These are phyloP conservation scores for Solanum chiquidenum DNA, from an alignment of 257 asterid genomes.

Conservation along the genomic window DNA sequence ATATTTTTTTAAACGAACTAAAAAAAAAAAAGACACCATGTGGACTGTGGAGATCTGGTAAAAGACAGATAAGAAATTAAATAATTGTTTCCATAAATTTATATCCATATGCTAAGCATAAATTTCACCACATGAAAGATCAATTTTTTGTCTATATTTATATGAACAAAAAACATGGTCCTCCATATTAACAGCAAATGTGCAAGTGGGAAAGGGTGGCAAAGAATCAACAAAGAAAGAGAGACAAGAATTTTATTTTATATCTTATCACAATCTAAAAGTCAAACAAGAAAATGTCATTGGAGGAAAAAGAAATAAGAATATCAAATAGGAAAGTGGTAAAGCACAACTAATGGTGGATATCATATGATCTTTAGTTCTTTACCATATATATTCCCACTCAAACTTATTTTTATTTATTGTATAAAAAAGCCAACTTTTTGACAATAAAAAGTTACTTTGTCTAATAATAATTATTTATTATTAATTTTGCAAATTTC, in stretches of 20 bases:
- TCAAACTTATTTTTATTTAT: neutral
- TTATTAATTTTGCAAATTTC: rapidly evolving
- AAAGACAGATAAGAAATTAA: neutral
- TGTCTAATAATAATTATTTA: too few relatives aligned
- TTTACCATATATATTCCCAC: neutral
- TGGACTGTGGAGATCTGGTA: neutral
- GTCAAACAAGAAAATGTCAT: neutral
- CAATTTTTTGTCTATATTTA: neutral
- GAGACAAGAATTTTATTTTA: neutral
- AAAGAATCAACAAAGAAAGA: neutral
- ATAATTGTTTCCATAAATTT: neutral
- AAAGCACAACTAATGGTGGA: neutral
- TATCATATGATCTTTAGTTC: neutral
- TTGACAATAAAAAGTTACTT: neutral
- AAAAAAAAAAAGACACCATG: neutral
- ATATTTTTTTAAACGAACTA: neutral
- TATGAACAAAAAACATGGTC: neutral
- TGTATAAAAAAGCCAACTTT: neutral
- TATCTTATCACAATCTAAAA: neutral
- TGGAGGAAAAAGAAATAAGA: neutral
- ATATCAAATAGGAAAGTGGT: neutral
- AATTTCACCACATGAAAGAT: neutral
- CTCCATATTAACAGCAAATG: neutral
- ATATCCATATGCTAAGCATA: neutral
- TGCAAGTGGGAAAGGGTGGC: neutral